Evolutionary conservation across 495 filamentous ascomycete species (phyloP), one percentile per base, ranked within the genome.

Genomic region (Neurospora hispaniola): DNA sequence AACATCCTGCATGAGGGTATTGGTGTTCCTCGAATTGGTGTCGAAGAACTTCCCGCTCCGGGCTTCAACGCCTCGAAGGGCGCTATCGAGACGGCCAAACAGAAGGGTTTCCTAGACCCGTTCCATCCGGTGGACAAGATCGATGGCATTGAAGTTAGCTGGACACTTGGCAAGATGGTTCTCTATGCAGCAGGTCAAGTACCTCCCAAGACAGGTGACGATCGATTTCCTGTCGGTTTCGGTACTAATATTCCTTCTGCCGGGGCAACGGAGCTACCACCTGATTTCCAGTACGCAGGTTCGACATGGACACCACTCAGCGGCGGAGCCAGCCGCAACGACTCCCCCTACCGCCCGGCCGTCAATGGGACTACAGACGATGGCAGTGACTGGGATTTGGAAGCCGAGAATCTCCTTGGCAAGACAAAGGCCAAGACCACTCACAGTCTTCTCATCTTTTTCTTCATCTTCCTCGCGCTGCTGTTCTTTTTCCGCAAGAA

Each of bases 161-260:
- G 96, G 96, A 98, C 96, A 0, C 84, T 99, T 0, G 96, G 96
- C 4, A 97, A 97, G 81, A 98, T 98, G 86, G 90, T 98, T n/a
- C 88, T 99, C 27, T 99, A 98, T 76, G 96, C 95, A 0, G 90
- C 96, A 8, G 94, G 93, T 7, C 93, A 98, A 80, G 86, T 98
- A 18, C 90, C 91, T 1, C 86, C 92, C 0, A 82, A 85, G 12
- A 81, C 83, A 3, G 82, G 86, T 40, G 85, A 90, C 69, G 78
- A 82, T 69, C 77, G 77, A 8, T 83, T 92, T 7, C 92, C 93
- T 0, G 96, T 99, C 10, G 96, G 96, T 1, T 98, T 98, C 78
- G 96, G 96, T 54, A 91, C 87, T 83, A 98, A 99, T 77, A 80
- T 82, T 42, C 54, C 54, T 38, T 66, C 27, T 38, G 54, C 54